Conservation (phyloP, 2,329 filamentous ascomycete genomes). For the Verticillium longisporum region DNA sequence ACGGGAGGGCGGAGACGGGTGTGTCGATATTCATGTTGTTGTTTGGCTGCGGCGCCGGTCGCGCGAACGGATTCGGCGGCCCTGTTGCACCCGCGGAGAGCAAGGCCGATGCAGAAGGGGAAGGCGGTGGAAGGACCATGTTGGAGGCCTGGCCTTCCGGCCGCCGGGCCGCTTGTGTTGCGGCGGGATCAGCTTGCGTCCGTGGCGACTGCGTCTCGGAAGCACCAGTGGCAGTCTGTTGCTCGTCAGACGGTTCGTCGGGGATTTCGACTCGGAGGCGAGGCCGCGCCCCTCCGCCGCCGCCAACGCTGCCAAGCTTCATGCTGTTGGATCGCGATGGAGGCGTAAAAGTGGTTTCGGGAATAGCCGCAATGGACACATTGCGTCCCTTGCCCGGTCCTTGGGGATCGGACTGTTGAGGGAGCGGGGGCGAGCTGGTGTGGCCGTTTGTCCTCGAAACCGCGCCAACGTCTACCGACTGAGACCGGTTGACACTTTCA, state of each 20-base stretch:
- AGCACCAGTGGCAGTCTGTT: constrained; percentile 59
- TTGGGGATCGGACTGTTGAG: constrained; percentile 38
- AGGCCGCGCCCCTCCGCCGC: constrained; percentile 63
- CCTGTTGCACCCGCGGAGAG: constrained; percentile 87
- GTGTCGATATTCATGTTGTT: constrained; percentile 46
- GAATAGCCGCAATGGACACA: constrained; percentile 52
- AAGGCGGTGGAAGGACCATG: constrained; percentile 85
- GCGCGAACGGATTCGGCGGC: constrained; percentile 90
- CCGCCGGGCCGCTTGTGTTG: constrained; percentile 46
- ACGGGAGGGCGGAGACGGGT: constrained; percentile 89
- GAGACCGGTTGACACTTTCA: constrained; percentile 40
- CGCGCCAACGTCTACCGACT: constrained; percentile 57
- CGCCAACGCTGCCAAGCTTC: constrained; percentile 8
- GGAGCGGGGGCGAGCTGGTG: constrained; percentile 49
- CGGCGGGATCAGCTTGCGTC: constrained; percentile 47
- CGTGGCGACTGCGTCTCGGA: constrained; percentile 58
- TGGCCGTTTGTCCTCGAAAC: constrained; percentile 41
- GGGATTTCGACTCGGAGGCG: constrained; percentile 92
- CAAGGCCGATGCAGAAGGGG: constrained; percentile 78
- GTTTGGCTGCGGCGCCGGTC: constrained; percentile 69
- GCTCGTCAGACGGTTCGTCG: constrained; percentile 74
- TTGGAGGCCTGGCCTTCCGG: constrained; percentile 30
- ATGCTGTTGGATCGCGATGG: constrained; percentile 70
- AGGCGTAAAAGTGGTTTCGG: constrained; percentile 59
- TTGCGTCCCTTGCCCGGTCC: constrained; percentile 33